phyloP scores from a whole-genome alignment of 179 eudicot genomes.

The Patellifolia procumbens region DNA sequence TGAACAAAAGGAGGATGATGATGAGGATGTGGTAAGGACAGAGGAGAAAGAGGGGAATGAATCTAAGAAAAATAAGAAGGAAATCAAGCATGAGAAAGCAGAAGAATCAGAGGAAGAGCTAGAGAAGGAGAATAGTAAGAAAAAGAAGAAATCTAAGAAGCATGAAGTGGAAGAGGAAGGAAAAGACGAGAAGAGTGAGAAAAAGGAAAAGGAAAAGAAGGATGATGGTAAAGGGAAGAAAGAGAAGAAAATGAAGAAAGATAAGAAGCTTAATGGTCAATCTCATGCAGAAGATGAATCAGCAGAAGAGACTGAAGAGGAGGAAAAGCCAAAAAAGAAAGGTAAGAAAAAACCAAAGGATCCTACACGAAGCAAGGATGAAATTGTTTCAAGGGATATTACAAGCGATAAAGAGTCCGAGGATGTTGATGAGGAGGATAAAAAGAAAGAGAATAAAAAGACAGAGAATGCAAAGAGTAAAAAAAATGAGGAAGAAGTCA shows the following conservation, averaged over 20 bases:
- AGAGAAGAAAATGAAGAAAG: constrained; percentile 22
- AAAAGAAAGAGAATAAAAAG: constrained; percentile 32
- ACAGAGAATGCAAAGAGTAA: constrained; percentile 43
- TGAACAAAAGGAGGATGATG: constrained; percentile 9
- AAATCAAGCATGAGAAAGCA: constrained; percentile 16
- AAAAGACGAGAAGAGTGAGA: constrained; percentile 22
- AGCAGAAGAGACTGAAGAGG: constrained; percentile 7
- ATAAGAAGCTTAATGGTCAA: constrained; percentile 15
- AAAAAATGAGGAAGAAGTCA: constrained; percentile 41
- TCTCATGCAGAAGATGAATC: constrained; percentile 13
- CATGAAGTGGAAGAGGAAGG: constrained; percentile 8
- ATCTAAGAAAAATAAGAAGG: constrained; percentile 25
- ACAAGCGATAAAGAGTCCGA: constrained; percentile 16
- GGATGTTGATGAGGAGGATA: constrained; percentile 20
- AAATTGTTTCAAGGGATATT: constrained; percentile 23
- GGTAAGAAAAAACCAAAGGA: constrained; percentile 26
- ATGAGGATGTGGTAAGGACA: constrained; percentile 21
- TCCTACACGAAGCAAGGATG: constrained; percentile 19
- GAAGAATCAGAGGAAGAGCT: constrained; percentile 18
- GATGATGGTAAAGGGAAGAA: constrained; percentile 25
- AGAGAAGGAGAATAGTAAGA: constrained; percentile 26
- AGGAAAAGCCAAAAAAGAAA: constrained; percentile 28
- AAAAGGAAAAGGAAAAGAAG: constrained; percentile 23
- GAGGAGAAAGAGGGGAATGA: constrained; percentile 19
- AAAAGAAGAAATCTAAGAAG: constrained; percentile 29